Evolutionary conservation across 306 rosid species (phyloP), one percentile per base, ranked within the genome.

Genomic region (Sesbania bispinosa): DNA sequence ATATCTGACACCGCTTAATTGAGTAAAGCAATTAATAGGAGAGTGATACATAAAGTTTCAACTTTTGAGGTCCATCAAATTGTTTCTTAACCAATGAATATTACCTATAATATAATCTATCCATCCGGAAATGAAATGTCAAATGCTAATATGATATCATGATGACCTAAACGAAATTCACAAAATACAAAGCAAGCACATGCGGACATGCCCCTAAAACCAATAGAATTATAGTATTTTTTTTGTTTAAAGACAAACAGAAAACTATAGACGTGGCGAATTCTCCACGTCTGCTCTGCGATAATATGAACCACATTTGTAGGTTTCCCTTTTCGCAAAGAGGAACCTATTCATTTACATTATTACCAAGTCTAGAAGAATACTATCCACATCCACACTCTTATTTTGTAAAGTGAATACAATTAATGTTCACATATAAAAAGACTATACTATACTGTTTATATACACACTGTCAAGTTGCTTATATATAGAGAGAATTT

Each of bases 251-350:
- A 67, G 7, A 41, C 18, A 62, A 36, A 59, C 3, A 27, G 39
- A 50, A 41, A 58, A 42, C 6, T 0, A 65, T 51, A 59, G 85
- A 87, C 93, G 96, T 87, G 96, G 90, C 85, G 51, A 53, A 80
- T 85, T 82, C 78, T 87, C 79, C 67, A 54, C 78, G 82, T 74
- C 70, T 80, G 53, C 76, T 89, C 48, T 79, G 58, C 8, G 73
- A 80, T 75, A 42, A 83, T 69, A 72, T 52, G 76, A 75, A 65
- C 89, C 86, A 58, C 85, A 80, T 32, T 63, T 74, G 0, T 7
- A 41, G 6, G 61, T 64, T 79, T 70, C 43, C 54, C 30, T 53
- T 76, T 70, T 59, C 5, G 2, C 57, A 32, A 42, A 39, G 50
- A 39, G 16, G 53, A 32, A 55, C 42, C 36, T 33, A 23, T 57